A percentile compares a stretch with the other conserved stretches of the same genome.
phyloP scores from a whole-genome alignment of 169 alveolate species.

The Theileria equi region DNA sequence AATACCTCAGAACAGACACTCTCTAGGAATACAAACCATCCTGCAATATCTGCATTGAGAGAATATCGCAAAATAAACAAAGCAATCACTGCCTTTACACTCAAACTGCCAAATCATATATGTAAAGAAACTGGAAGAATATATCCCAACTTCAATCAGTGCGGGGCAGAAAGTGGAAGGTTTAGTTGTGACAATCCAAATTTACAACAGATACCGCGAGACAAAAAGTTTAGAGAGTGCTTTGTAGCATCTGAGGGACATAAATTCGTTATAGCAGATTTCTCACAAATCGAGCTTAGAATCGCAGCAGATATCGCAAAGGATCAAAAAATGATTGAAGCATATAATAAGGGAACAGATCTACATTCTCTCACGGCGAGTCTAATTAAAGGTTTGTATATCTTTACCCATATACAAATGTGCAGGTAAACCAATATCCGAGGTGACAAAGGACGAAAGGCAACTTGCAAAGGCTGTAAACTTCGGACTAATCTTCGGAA shows the following conservation, averaged over 20 bases:
- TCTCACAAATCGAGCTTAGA: slow-evolving; percentile 82
- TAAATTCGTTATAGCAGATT: slow-evolving; percentile 81
- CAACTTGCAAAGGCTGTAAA: slow-evolving; percentile 86
- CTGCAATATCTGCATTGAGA: slow-evolving; percentile 73
- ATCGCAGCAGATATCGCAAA: slow-evolving; percentile 84
- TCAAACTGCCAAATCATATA: slow-evolving; percentile 78
- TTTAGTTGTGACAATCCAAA: slow-evolving; percentile 85
- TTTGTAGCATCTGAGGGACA: slow-evolving; percentile 73
- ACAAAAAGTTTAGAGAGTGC: slow-evolving; percentile 76
- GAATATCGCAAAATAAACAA: slow-evolving; percentile 76
- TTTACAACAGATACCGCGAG: slow-evolving; percentile 85
- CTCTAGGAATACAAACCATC: slow-evolving; percentile 70
- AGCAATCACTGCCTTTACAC: slow-evolving; percentile 80
- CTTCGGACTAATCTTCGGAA: slow-evolving; percentile 84
- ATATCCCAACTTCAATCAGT: slow-evolving; percentile 81
- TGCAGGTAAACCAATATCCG: slow-evolving; percentile 38
- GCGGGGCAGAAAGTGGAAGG: slow-evolving; percentile 84
- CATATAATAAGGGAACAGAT: slow-evolving; percentile 70
- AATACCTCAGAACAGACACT: slow-evolving; percentile 81
- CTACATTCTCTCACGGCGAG: slow-evolving; percentile 78
- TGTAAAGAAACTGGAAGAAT: slow-evolving; percentile 70
- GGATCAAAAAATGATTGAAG: slow-evolving; percentile 80
- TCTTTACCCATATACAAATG: background rate
- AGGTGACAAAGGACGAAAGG: slow-evolving; percentile 79
- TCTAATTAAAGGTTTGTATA: slow-evolving; percentile 57